Base-by-base conservation (phyloP, 306 rosid species). In the Neltuma alba region DNA sequence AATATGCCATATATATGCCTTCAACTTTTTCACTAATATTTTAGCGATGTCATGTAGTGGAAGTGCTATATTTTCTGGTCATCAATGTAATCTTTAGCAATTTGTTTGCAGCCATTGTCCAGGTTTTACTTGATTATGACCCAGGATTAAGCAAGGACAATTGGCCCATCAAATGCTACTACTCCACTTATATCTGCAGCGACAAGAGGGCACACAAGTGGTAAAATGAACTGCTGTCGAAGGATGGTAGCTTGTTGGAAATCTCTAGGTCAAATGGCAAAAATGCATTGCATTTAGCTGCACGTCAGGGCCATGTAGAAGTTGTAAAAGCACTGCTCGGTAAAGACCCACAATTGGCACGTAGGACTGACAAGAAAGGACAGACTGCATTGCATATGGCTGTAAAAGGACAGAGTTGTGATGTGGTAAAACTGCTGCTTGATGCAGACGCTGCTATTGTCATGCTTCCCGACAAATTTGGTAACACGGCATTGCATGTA, bases 351-450 rank as follows among this genome's bases (percentile, higher is more conserved):
- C 98, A 96, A 65, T 81, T 96, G 92, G 99, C 98, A 31, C 87
- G 99, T 61, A 89, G 97, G 85, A 96, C 92, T 57, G 99, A 96
- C 85, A 96, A 91, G 92, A 96, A 96, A 74, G 98, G 99, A 37
- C 99, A 96, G 82, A 96, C 99, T 64, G 99, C 99, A 41, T 85
- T 96, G 96, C 99, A 96, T 76, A 96, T 96, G 99, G 98, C 99
- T 48, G 99, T 96, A 47, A 96, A 96, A 83, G 99, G 99, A 79
- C 93, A 92, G 77, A 93, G 96, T 76, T 86, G 92, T 78, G 98
- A 91, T 47, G 99, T 89, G 63, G 99, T 96, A 68, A 96, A 91
- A 76, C 86, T 87, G 86, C 99, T 96, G 81, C 99, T 96, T 8
- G 88, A 83, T 0, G 99, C 98, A 23, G 99, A 96, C 80, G 89